Evolutionary conservation across 2,329 filamentous ascomycete species (phyloP), one percentile per base, ranked within the genome.

Genomic region (Colletotrichum acutatum): DNA sequence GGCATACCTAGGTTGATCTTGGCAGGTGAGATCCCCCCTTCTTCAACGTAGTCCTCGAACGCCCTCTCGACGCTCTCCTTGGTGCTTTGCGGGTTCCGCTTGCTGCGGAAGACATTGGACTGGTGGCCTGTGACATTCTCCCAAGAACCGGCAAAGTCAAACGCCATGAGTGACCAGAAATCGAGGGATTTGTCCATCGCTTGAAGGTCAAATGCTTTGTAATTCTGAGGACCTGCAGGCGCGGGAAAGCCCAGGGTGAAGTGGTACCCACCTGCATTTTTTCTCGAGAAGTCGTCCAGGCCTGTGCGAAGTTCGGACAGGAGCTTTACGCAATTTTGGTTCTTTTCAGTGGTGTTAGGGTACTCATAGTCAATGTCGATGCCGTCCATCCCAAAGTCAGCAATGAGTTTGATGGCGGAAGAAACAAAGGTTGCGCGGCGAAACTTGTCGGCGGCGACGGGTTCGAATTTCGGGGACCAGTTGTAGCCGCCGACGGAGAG

Each of bases 401-500:
- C 90, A 66, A 97, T 86, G 64, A 97, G 81, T 12, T 86, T 82
- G 1, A 95, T 91, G 2, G 94, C 90, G 5, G 88, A 90, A 59
- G 88, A 83, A 4, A 94, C 95, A 82, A 97, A 97, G 2, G 76
- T 88, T 52, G 86, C 82, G 16, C 94, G 89, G 14, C 89, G 90
- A 2, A 85, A 82, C 0, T 87, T 86, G 0, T 91, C 92, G 70
- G 90, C 90, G 5, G 92, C 90, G 0, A 92, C 91, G 0, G 85
- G 84, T 0, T 93, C 86, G 79, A 97, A 96, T 80, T 94, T 94
- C 75, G 88, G 84, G 1, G 93, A 95, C 82, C 94, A 97, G 0
- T 93, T 95, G 93, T 93, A 97, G 30, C 95, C 95, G 59, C 95
- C 95, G 75, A 98, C 94, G 58, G 90, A 93, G 3, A 97, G 87